Base-by-base conservation (phyloP, 169 alveolate genomes). In the Cryptosporidium tyzzeri region DNA sequence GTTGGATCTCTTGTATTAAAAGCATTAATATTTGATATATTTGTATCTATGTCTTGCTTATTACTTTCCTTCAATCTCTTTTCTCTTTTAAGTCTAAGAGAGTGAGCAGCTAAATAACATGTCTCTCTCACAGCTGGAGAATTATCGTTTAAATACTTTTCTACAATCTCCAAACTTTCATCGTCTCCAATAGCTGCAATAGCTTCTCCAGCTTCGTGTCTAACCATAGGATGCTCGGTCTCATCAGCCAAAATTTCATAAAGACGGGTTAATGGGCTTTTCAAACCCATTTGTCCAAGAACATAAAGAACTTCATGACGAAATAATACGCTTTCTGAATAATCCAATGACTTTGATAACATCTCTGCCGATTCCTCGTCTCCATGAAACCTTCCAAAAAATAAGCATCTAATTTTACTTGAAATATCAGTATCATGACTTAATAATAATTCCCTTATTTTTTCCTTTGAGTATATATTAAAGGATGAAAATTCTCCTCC, bases 261-360 rank as follows among this genome's bases (percentile, higher is more conserved):
- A 65, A 96, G 91, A 41, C 85, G 74, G 29, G 74, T 80, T 26
- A 93, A 58, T 18, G 97, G 94, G 41, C 93, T 93, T 18, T 55
- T 86, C 74, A 93, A 84, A 55, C 95, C 93, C 69, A 96, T 92
- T 86, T 96, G 98, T 12, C 98, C 98, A 44, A 96, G 91, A 8
- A 95, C 97, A 91, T 96, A 96, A 23, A 96, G 96, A n/a, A 95
- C 95, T 86, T 96, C 98, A 86, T 96, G 98, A 45, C 97, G 93
- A 41, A 84, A 93, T n/a, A 94, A 45, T 31, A 80, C 75, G 39
- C 89, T 80, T 31, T 80, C 75, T 16, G 89, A 80, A 29, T 62
- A 80, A 65, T 59, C 74, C 35, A 80, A 12, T 26, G 89, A 80
- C 33, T 48, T 62, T 29, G 37, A 59, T 8, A 80, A 18, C 26